Conservation (phyloP, 768 basidiomycete species). For the Galerina sulciceps region DNA sequence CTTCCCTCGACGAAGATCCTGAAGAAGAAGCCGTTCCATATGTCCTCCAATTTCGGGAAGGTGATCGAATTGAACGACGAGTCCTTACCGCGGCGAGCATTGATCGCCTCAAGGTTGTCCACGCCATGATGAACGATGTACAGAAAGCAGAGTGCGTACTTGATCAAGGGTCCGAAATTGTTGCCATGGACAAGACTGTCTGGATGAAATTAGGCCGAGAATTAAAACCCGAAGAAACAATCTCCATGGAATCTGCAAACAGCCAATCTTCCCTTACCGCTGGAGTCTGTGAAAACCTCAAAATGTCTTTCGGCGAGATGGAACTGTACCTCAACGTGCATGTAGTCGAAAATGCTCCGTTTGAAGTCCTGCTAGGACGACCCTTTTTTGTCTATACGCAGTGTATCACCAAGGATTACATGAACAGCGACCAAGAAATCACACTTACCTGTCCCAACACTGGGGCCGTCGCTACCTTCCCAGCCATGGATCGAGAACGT, state of each 20-base stretch:
- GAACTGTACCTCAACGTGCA: constrained; percentile 24
- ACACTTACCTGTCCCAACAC: constrained; percentile 21
- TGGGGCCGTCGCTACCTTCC: constrained; percentile 7
- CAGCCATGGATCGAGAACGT: not conserved
- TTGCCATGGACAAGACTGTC: too few relatives aligned
- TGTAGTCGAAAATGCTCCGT: constrained; percentile 22
- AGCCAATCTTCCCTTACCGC: constrained; percentile 16
- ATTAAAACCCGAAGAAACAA: not conserved
- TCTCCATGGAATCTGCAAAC: constrained; percentile 21
- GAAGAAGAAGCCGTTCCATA: too few relatives aligned
- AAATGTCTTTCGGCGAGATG: constrained; percentile 11
- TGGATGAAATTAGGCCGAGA: too few relatives aligned
- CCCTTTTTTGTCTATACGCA: constrained; percentile 22
- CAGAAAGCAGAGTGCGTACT: too few relatives aligned
- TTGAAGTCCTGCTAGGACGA: constrained; percentile 23
- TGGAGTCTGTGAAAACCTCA: constrained; percentile 20
- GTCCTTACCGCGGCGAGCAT: too few relatives aligned
- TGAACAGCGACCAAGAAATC: constrained; percentile 2
- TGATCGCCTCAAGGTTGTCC: too few relatives aligned
- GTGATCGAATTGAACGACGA: too few relatives aligned
- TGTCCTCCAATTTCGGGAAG: too few relatives aligned
- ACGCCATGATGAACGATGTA: too few relatives aligned
- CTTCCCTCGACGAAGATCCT: too few relatives aligned
- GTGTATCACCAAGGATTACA: constrained; percentile 1
- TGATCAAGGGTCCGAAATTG: too few relatives aligned